Base-by-base conservation (phyloP, 108 stramenopile genomes). In the Fragilaria crotonensis region DNA sequence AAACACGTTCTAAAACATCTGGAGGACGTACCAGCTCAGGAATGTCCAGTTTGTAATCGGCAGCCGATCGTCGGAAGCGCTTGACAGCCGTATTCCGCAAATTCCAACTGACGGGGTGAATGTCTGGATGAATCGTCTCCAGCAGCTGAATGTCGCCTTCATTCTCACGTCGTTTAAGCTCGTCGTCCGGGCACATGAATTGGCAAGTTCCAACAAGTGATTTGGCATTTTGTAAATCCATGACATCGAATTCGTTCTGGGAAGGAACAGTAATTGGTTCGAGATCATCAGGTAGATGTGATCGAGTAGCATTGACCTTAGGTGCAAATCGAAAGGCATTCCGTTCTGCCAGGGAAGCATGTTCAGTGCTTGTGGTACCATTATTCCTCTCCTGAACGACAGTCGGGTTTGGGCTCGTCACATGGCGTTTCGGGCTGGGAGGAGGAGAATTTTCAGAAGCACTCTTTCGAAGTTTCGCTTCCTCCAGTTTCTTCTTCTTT, bases 1-100 rank as follows among this genome's bases (percentile, higher is more conserved):
- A 79, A 23, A 81, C 80, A 7, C 66, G 50, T 46, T 94, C 93
- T 52, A 94, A 67, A 28, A 88, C 79, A 53, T 86, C 79, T 2
- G 89, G 89, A 1, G 93, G 93, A 21, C 93, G 75, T 1, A 94
- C 79, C 68, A 82, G 78, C 49, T 89, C 89, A 18, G 93, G 93
- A 44, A 89, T 79, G 61, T 89, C 85, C 44, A 89, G 66, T 63
- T 88, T 90, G 61, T 81, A 90, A 49, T 88, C 94, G 0, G 94
- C 94, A n/a, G 88, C 94, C 5, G 86, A 85, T 25, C 94, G 65
- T 32, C 88, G 79, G 66, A 91, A 95, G 33, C 88, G 79, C 55
- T 90, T 90, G 45, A 94, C 79, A 21, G 70, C 83, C 0, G 91
- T 93, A 57, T 93, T 61, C 19, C 84, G 76, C 28, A 87, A 63